Percentiles rank a stretch among this genome's conserved stretches.
phyloP scores from a whole-genome alignment of 306 rosid species.

The Senna tora region DNA sequence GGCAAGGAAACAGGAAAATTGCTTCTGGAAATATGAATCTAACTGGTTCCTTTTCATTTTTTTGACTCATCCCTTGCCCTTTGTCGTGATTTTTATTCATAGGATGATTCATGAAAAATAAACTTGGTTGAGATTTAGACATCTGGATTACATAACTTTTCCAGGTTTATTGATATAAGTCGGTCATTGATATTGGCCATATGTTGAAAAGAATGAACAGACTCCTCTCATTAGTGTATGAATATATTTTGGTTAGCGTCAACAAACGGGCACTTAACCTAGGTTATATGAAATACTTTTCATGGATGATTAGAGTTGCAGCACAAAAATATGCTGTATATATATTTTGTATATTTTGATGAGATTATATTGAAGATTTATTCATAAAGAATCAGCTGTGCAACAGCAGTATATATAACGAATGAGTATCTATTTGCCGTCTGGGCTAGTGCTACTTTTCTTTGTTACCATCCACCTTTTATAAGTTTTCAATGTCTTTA shows the following conservation, averaged over 20 bases:
- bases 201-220: neutral
- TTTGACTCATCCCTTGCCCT: neutral
- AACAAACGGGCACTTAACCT: constrained; percentile 1
- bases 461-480: neutral
- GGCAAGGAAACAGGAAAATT: constrained; percentile 9
- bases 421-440: neutral
- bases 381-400: too few species aligned
- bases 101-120: neutral
- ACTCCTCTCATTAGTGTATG: neutral
- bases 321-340: too few species aligned
- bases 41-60: neutral
- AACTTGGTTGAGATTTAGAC: neutral
- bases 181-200: neutral
- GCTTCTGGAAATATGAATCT: neutral
- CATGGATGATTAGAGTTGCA: neutral
- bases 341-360: neutral
- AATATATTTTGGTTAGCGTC: neutral
- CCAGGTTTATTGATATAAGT: neutral
- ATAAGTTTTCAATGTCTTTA: neutral
- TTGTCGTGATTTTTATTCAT: too few species aligned
- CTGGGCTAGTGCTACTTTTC: neutral
- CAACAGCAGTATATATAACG: too few species aligned
- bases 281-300: constrained; percentile 4
- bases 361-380: too few species aligned
- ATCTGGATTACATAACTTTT: neutral